These are phyloP conservation scores for Alisma plantagoaquatica DNA, from an alignment of 106 monocot species.

Conservation along the genomic window DNA sequence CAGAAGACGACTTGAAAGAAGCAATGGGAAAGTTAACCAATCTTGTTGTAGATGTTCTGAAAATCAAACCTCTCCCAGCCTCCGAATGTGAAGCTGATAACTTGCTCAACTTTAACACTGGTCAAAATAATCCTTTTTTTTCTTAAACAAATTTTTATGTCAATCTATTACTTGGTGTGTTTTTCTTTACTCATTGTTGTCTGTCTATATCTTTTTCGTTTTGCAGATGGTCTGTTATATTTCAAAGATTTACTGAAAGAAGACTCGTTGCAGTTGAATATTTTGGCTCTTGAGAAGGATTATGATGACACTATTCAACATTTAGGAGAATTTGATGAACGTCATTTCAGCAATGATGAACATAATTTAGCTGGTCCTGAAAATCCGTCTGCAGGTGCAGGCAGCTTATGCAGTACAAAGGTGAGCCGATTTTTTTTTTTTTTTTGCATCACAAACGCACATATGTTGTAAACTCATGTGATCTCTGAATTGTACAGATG, in stretches of 20 bases:
- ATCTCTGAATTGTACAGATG: neutral
- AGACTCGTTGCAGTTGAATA: neutral
- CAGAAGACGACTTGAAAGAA: neutral
- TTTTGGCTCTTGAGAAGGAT: neutral
- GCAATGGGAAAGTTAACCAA: neutral
- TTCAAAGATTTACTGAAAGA: neutral
- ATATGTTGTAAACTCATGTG: too few species aligned
- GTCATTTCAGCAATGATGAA: neutral
- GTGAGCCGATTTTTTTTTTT: neutral
- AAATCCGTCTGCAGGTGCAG: neutral
- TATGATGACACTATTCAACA: neutral
- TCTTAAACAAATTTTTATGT: neutral
- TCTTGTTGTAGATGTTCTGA: neutral
- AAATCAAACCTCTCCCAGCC: neutral
- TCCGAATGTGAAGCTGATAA: neutral
- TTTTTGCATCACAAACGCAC: too few species aligned
- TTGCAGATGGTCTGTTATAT: neutral
- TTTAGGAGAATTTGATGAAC: neutral
- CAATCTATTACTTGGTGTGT: too few species aligned
- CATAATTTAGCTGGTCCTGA: neutral
- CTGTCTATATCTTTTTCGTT: too few species aligned
- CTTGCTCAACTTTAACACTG: neutral
- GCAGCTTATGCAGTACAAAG: neutral
- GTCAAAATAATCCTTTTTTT: too few species aligned
- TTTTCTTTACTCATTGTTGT: too few species aligned